These are phyloP conservation scores for Myrica gale DNA, from an alignment of 306 rosid species.

Conservation along the genomic window DNA sequence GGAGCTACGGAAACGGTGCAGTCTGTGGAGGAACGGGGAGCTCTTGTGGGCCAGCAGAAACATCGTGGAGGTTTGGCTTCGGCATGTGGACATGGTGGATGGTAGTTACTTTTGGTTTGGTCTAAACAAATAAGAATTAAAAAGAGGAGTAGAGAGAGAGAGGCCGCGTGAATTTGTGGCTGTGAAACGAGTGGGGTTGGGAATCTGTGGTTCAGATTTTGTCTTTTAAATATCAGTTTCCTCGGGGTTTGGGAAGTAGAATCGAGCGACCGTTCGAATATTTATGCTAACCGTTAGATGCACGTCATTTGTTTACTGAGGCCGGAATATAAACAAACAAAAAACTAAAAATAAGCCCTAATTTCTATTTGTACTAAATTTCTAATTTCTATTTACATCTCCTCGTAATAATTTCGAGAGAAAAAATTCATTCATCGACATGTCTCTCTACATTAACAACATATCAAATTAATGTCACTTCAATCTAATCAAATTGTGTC, in stretches of 20 bases:
- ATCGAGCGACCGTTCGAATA: not conserved
- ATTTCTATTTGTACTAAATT: too few relatives aligned
- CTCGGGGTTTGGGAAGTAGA: not conserved
- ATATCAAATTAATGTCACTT: too few relatives aligned
- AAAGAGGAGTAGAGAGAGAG: not conserved
- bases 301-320: too few relatives aligned
- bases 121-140: slow-evolving; percentile 26
- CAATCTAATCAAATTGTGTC: too few relatives aligned
- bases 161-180: not conserved
- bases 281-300: too few relatives aligned
- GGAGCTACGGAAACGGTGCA: slow-evolving; percentile 33
- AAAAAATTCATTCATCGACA: too few relatives aligned
- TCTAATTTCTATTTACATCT: too few relatives aligned
- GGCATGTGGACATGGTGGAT: slow-evolving; percentile 56
- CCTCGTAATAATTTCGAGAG: accelerated
- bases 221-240: not conserved
- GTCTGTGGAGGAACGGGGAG: slow-evolving; percentile 37
- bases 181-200: not conserved
- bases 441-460: too few relatives aligned
- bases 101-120: slow-evolving; percentile 6
- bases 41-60: slow-evolving; percentile 43
- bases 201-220: not conserved
- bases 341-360: too few relatives aligned
- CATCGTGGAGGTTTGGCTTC: slow-evolving; percentile 33
- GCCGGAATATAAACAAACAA: too few relatives aligned